A percentile compares a stretch with the other conserved stretches of the same genome.
phyloP scores from a whole-genome alignment of 176 grass and related monocot genomes.

The Urochloa ruziziensis region DNA sequence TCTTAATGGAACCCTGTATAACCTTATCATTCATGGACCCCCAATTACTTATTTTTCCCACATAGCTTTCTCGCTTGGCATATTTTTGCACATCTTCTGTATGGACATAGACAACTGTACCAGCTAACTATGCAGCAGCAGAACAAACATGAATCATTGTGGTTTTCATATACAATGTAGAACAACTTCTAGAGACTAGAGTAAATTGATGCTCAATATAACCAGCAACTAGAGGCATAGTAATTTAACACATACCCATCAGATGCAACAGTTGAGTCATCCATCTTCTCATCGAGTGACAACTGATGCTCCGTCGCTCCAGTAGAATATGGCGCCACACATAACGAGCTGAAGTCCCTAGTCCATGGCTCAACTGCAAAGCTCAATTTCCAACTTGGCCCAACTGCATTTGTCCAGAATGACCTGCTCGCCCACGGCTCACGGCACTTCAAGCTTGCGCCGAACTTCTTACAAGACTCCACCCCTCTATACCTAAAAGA shows the following conservation, averaged over 20 bases:
- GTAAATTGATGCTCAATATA: neutral
- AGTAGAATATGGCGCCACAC: conserved; percentile 53
- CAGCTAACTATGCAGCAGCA: neutral
- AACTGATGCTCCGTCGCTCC: conserved; percentile 66
- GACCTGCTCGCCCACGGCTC: conserved; percentile 47
- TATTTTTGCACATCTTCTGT: neutral
- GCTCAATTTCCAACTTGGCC: conserved; percentile 36
- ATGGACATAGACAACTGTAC: neutral
- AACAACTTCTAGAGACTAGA: neutral
- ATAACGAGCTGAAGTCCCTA: conserved; percentile 40
- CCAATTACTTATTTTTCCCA: neutral
- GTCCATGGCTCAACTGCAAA: conserved; percentile 45
- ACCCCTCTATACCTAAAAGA: conserved; percentile 52
- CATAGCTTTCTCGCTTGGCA: neutral
- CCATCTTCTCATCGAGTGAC: conserved; percentile 67
- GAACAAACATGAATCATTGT: neutral
- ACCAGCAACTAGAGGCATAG: neutral
- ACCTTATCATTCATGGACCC: neutral
- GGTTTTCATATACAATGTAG: neutral
- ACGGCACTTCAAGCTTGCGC: conserved; percentile 43
- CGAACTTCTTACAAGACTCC: conserved; percentile 53
- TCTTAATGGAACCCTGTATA: neutral
- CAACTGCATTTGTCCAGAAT: conserved; percentile 48
- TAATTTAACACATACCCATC: conserved; percentile 55
- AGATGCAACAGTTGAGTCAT: conserved; percentile 42